A percentile compares a stretch with the other conserved stretches of the same genome.
These are phyloP conservation scores for Vicia sativa DNA, from an alignment of 306 rosid species.

Conservation along the genomic window DNA sequence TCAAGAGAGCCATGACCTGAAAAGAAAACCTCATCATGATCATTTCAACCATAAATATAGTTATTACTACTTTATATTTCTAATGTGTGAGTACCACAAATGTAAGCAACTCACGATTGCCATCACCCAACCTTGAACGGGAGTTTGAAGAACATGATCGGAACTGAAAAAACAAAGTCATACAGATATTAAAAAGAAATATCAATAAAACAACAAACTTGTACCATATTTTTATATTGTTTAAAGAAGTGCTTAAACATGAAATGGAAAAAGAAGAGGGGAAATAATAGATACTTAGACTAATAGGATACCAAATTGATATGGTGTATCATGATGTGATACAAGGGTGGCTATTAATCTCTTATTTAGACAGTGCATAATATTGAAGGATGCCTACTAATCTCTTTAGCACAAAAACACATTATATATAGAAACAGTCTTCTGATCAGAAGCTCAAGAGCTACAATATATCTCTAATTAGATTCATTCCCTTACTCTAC, in stretches of 20 bases:
- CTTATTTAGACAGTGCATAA: background rate
- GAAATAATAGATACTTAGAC: background rate
- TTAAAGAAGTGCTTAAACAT: constrained; percentile 8
- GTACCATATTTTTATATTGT: background rate
- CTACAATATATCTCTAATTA: no score
- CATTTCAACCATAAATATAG: constrained; percentile 28
- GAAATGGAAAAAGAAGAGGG: background rate
- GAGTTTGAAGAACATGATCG: constrained; percentile 90
- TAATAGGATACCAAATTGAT: background rate
- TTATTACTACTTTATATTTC: constrained; percentile 13
- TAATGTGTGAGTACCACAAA: constrained; percentile 32
- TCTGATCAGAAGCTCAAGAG: no score
- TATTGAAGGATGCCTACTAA: background rate
- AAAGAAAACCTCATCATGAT: constrained; percentile 38
- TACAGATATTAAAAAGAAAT: constrained; percentile 22
- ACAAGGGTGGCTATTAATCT: background rate
- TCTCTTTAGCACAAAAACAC: constrained; percentile 4
- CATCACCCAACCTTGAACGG: constrained; percentile 96
- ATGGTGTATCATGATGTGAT: constrained; percentile 10
- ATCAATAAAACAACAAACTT: constrained; percentile 21
- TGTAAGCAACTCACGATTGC: constrained; percentile 78
- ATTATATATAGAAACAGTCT: no score
- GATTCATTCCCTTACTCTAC: no score
- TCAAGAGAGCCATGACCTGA: constrained; percentile 92
- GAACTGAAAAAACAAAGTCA: constrained; percentile 64